Evolutionary conservation across 129 eudicot genomes (phyloP).

Genomic region (Dittrichia graveolens): DNA sequence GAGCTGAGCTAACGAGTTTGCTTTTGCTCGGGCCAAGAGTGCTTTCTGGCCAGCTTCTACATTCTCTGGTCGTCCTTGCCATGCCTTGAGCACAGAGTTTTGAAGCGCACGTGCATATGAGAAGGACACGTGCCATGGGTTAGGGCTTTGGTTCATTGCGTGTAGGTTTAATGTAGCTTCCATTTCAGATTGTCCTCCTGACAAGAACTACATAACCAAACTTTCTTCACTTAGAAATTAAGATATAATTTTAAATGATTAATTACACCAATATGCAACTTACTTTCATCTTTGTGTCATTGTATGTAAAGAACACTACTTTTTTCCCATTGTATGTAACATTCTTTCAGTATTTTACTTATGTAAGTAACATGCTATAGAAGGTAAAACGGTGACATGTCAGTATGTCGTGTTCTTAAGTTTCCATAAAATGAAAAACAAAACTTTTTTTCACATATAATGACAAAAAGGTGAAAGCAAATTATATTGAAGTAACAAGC

Average conservation of each 20-base stretch:
- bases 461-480: not conserved
- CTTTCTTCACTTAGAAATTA: not conserved
- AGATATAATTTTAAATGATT: not conserved
- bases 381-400: not conserved
- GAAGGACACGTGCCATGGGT: constrained; percentile 93
- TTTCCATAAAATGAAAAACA: not conserved
- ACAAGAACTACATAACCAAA: constrained; percentile 64
- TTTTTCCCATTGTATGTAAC: too few relatives aligned
- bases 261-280: not conserved
- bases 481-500: not conserved
- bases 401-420: not conserved
- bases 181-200: constrained; percentile 93
- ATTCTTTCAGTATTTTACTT: too few relatives aligned
- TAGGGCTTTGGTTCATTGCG: constrained; percentile 92
- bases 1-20: constrained; percentile 91
- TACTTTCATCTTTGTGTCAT: not conserved
- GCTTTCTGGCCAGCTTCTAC: constrained; percentile 76
- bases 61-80: constrained; percentile 92
- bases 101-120: constrained; percentile 93
- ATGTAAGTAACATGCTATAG: too few relatives aligned
- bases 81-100: constrained; percentile 81
- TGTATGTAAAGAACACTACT: not conserved
- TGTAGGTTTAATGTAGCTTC: constrained; percentile 85
- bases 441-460: not conserved
- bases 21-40: constrained; percentile 80